Percentiles rank a stretch among this genome's conserved stretches.
Conservation (phyloP, 2,329 filamentous ascomycete species). For the Madurella fahalii region DNA sequence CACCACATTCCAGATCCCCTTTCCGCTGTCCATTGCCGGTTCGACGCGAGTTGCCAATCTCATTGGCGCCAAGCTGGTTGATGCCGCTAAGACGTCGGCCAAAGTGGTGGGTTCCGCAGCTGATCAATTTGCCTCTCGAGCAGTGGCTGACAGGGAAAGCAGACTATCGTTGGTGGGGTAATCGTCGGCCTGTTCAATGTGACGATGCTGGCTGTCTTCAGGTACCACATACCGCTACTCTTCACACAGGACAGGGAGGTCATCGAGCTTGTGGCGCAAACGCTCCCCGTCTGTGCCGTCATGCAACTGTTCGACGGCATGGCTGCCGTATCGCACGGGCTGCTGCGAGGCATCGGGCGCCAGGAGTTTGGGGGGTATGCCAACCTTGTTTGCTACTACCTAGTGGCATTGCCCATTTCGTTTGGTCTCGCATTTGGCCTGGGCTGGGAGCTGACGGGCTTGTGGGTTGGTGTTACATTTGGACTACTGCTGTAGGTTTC, state of each 20-base stretch:
- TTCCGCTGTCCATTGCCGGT: conserved; percentile 82
- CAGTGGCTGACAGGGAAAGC: background rate
- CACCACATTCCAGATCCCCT: conserved; percentile 86
- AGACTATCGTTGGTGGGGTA: conserved; percentile 59
- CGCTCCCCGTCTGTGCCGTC: conserved; percentile 76
- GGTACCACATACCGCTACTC: conserved; percentile 70
- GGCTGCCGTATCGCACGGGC: conserved; percentile 73
- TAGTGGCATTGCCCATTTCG: conserved; percentile 77
- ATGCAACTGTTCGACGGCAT: conserved; percentile 89
- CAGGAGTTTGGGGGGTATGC: conserved; percentile 89
- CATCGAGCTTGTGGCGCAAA: conserved; percentile 60
- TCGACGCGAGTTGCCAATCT: conserved; percentile 88
- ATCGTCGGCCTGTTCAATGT: conserved; percentile 78
- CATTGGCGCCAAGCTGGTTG: conserved; percentile 79
- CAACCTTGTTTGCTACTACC: conserved; percentile 82
- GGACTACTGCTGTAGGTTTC: conserved; percentile 59
- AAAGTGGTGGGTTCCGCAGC: conserved; percentile 56
- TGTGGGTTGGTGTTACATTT: conserved; percentile 77
- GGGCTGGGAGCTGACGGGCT: conserved; percentile 69
- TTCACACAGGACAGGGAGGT: conserved; percentile 74
- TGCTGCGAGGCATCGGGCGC: conserved; percentile 80
- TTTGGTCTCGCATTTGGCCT: conserved; percentile 74
- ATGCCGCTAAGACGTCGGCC: conserved; percentile 75
- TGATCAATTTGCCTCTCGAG: background rate
- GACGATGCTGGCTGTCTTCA: conserved; percentile 61